These are phyloP conservation scores for Jimgerdemannia flammicorona DNA, from an alignment of 192 early-diverging fungal genomes.

Conservation along the genomic window DNA sequence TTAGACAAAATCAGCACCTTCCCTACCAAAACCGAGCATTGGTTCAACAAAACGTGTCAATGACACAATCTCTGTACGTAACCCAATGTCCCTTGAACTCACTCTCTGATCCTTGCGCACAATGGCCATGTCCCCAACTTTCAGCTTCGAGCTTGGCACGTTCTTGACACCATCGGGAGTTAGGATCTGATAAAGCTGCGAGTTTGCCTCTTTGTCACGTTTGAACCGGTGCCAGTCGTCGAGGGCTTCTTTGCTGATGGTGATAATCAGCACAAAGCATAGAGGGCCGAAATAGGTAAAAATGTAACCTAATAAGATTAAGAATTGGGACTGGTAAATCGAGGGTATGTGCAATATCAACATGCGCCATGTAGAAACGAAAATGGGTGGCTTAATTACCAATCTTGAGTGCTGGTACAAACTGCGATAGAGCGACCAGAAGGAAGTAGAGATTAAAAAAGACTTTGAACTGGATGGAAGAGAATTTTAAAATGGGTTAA, in stretches of 20 bases:
- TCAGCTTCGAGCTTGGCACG: conserved; percentile 76
- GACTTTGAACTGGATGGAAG: conserved; percentile 72
- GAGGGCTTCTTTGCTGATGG: conserved; percentile 87
- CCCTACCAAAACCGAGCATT: neutral
- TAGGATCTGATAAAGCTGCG: conserved; percentile 71
- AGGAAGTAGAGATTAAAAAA: conserved; percentile 97
- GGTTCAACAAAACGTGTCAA: neutral
- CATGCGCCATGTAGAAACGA: neutral
- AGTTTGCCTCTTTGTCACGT: conserved; percentile 88
- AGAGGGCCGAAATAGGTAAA: conserved; percentile 93
- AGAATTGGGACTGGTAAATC: conserved; percentile 1
- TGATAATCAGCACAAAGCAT: conserved; percentile 85
- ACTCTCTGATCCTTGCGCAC: conserved; percentile 85
- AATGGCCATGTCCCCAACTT: conserved; percentile 84
- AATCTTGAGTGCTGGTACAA: conserved; percentile 82
- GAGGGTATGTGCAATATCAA: neutral
- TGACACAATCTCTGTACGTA: neutral
- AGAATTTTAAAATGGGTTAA: neutral
- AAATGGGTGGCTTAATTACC: conserved; percentile 34
- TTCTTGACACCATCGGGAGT: conserved; percentile 50
- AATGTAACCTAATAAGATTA: conserved; percentile 64
- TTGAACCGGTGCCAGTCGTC: conserved; percentile 84
- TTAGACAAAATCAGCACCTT: neutral
- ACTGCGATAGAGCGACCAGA: conserved; percentile 88
- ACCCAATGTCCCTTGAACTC: conserved; percentile 1